phyloP scores from a whole-genome alignment of 805 yeast genomes.

The Zygotorulaspora chibaensis region DNA sequence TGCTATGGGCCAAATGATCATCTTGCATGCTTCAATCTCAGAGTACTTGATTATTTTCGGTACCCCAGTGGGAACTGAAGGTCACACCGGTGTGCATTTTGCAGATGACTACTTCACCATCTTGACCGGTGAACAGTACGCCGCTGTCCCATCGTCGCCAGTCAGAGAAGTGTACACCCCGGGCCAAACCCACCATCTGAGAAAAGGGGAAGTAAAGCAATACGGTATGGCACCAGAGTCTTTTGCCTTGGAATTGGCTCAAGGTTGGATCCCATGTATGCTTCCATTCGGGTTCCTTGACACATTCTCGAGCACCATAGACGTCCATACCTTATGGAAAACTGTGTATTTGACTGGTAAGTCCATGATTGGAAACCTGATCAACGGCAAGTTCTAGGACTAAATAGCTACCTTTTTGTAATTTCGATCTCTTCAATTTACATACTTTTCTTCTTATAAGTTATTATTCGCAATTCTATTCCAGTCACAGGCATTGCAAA shows the following conservation, averaged over 20 bases:
- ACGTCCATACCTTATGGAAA: constrained; percentile 58
- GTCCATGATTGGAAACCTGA: constrained; percentile 69
- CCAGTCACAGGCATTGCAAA: too few species aligned
- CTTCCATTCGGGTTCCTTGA: constrained; percentile 92
- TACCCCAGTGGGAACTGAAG: constrained; percentile 90
- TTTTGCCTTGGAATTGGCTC: constrained; percentile 92
- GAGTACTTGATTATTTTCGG: constrained; percentile 95
- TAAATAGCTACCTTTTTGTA: neutral
- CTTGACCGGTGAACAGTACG: constrained; percentile 70
- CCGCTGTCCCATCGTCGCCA: constrained; percentile 62
- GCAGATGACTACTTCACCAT: constrained; percentile 98
- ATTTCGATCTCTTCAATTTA: neutral
- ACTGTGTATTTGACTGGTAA: constrained; percentile 73
- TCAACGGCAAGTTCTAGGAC: constrained; percentile 61
- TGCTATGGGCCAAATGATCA: constrained; percentile 96
- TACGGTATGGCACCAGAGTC: constrained; percentile 78
- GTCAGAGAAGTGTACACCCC: constrained; percentile 71
- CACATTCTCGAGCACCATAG: constrained; percentile 74
- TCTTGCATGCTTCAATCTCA: constrained; percentile 88
- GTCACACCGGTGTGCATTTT: constrained; percentile 92
- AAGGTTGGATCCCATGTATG: constrained; percentile 99
- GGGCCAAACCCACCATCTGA: constrained; percentile 81
- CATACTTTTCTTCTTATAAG: neutral
- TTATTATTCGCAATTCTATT: neutral
- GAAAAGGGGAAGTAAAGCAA: constrained; percentile 73